Conservation (phyloP, 2,329 filamentous ascomycete species). For the Talaromyces sp. region DNA sequence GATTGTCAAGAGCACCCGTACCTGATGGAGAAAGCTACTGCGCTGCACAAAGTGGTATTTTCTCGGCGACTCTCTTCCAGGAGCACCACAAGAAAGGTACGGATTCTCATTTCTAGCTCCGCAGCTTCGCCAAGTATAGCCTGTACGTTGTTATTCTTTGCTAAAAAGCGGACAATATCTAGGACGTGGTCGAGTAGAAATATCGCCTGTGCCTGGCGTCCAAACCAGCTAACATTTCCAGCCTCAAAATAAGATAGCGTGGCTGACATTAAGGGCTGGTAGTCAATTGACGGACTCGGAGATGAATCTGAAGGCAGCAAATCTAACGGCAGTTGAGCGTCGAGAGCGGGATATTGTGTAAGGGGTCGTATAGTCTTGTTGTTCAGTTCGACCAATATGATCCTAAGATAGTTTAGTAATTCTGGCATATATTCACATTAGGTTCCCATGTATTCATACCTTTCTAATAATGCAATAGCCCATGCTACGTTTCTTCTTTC, state of each 20-base stretch:
- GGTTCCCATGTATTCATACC: not conserved
- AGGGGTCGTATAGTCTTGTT: not conserved
- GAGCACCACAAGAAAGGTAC: conserved; percentile 1
- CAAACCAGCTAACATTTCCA: conserved; percentile 8
- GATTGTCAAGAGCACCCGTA: not conserved
- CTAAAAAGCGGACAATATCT: not conserved
- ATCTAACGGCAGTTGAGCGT: conserved; percentile 3
- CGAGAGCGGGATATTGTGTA: not conserved
- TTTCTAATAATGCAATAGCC: conserved; percentile 14
- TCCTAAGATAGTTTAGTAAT: not conserved
- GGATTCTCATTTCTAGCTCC: conserved; percentile 5
- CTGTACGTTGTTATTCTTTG: not conserved
- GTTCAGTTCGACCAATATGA: conserved; percentile 16
- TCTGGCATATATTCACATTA: not conserved
- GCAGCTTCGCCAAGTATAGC: not conserved
- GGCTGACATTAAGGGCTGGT: not conserved
- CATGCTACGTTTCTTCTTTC: conserved; percentile 12
- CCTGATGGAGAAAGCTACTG: conserved; percentile 18
- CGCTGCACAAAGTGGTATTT: conserved; percentile 9
- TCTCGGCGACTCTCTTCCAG: conserved; percentile 12
- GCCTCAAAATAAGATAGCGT: conserved; percentile 5
- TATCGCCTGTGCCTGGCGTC: conserved; percentile 8
- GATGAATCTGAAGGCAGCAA: not conserved
- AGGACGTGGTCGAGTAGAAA: conserved; percentile 11
- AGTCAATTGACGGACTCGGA: not conserved